Evolutionary conservation across 2,329 filamentous ascomycete genomes (phyloP).

Genomic region (Fusarium cicatricum): DNA sequence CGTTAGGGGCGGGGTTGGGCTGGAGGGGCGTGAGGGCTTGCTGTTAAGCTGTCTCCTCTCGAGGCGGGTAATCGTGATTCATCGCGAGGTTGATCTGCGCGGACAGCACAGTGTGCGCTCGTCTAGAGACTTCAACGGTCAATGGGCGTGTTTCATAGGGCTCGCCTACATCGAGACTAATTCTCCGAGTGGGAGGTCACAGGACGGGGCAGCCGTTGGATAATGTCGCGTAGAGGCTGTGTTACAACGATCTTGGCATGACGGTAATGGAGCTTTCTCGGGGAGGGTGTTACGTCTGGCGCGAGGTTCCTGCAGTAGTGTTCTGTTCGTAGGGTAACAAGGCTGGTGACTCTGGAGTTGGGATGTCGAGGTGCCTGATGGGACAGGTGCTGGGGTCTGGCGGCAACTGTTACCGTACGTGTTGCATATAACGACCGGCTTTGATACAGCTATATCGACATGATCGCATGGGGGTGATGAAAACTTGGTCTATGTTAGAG

Average conservation of each 20-base stretch:
- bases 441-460: neutral
- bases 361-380: constrained; percentile 18
- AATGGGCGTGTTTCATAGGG: constrained; percentile 28
- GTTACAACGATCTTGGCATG: neutral
- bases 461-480: neutral
- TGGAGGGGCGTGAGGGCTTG: neutral
- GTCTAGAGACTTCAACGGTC: constrained; percentile 13
- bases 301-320: neutral
- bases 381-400: constrained; percentile 5
- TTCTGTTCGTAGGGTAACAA: neutral
- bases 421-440: no score
- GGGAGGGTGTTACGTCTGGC: neutral
- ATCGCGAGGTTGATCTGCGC: constrained; percentile 1
- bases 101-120: constrained; percentile 17
- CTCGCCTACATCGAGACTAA: constrained; percentile 14
- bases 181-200: constrained; percentile 21
- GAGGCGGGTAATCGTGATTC: constrained; percentile 1
- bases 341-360: neutral
- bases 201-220: neutral
- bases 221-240: constrained; percentile 15
- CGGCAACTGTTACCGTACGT: neutral
- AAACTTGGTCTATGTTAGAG: no score
- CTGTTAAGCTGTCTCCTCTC: neutral
- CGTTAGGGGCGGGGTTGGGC: constrained; percentile 5
- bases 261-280: neutral